Percentiles rank a stretch among this genome's conserved stretches.
These are phyloP conservation scores for Gypsophila paniculata DNA, from an alignment of 179 eudicot species.

Conservation along the genomic window DNA sequence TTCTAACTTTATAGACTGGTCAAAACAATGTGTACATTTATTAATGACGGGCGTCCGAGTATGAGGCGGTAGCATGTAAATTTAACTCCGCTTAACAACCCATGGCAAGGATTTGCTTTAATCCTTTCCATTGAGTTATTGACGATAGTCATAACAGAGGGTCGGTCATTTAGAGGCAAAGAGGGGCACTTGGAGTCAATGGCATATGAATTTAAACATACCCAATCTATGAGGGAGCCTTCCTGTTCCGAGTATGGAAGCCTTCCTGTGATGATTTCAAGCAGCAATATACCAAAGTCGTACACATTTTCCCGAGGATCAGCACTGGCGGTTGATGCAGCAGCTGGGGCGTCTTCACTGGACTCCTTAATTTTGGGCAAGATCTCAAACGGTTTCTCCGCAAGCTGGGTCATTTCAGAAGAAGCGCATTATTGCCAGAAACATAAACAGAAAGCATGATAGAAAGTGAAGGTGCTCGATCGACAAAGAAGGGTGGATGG, in stretches of 20 bases:
- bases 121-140: no score
- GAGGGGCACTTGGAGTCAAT: neutral
- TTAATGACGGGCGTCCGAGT: no score
- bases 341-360: constrained; percentile 35
- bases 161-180: neutral
- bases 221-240: constrained; percentile 70
- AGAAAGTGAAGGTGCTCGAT: neutral
- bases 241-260: constrained; percentile 57
- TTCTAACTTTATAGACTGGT: no score
- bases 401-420: constrained; percentile 39
- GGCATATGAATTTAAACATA: constrained; percentile 24
- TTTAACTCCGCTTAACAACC: no score
- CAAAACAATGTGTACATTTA: no score
- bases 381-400: constrained; percentile 49
- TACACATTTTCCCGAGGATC: constrained; percentile 60
- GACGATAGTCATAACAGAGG: no score
- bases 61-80: no score
- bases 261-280: constrained; percentile 80
- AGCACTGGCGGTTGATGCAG: constrained; percentile 29
- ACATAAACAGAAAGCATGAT: constrained; percentile 2
- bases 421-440: neutral
- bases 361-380: constrained; percentile 29
- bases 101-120: no score
- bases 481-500: neutral
- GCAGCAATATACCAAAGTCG: constrained; percentile 68